Evolutionary conservation across 345 rosid species (phyloP).

Genomic region (Durio zibethinus): DNA sequence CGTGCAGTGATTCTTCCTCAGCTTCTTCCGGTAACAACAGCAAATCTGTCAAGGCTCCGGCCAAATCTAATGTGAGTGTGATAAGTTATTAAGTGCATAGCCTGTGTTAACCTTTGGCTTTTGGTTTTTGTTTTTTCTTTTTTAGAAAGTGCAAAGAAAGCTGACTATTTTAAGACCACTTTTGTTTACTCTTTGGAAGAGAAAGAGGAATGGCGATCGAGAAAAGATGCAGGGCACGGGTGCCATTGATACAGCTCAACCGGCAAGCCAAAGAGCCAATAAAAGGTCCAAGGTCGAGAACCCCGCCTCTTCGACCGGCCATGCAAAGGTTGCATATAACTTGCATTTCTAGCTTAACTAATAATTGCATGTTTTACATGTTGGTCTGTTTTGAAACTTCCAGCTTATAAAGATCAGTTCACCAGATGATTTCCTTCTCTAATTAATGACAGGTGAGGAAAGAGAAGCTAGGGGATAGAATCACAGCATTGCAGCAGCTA

Average conservation of each 20-base stretch:
- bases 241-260: constrained; percentile 10
- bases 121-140: neutral
- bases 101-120: neutral
- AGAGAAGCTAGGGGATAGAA: constrained; percentile 78
- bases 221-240: constrained; percentile 16
- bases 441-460: constrained; percentile 41
- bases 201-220: constrained; percentile 41
- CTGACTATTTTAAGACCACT: neutral
- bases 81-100: neutral
- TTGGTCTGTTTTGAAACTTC: neutral
- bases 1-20: constrained; percentile 46
- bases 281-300: constrained; percentile 51
- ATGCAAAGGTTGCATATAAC: constrained; percentile 43
- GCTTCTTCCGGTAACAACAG: constrained; percentile 33
- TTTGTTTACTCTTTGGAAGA: constrained; percentile 30
- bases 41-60: constrained; percentile 11
- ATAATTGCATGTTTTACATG: neutral
- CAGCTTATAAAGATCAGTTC: neutral
- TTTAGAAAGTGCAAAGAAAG: neutral
- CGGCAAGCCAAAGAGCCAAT: constrained; percentile 28
- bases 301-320: constrained; percentile 36
- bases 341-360: neutral
- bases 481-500: constrained; percentile 71
- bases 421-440: neutral
- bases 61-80: constrained; percentile 34